Evolutionary conservation across 2,329 filamentous ascomycete species (phyloP), one percentile per base, ranked within the genome.

Genomic region (Colletotrichum eleusines): DNA sequence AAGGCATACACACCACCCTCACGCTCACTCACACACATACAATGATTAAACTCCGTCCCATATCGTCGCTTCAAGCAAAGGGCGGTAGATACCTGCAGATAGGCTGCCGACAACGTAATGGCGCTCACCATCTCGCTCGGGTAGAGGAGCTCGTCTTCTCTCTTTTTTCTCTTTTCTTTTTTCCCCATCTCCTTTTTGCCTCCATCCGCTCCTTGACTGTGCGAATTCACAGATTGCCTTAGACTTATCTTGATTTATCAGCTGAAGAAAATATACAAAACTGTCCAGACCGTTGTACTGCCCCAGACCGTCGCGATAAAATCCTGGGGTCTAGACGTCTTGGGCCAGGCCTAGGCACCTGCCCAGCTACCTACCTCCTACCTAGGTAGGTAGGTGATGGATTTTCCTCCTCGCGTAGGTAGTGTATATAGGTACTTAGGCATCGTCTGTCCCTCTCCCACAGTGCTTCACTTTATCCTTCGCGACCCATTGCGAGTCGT

Each of bases 201-300:
- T n/a, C 26, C 14, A 44, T 26, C 12, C n/a, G 20, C n/a, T 31
- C 53, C 23, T 48, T 2, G 35, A 40, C 9, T 31, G 57, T n/a
- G 5, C 12, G 7, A 1, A 51, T 60, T 66, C 50, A 42, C 44
- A 28, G 44, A 53, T 58, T 35, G 42, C 42, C 63, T 62, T 63
- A 35, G 44, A 58, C 50, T 60, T 71, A 40, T 58, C 68, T 68
- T 63, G 44, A 63, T 68, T 63, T 58, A 71, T 71, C 58, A 68
- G 68, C 63, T 53, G 44, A 63, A 68, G 35, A 62, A 64, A 54
- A 20, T 46, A 28, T 53, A 63, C 33, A 62, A 58, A 46, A 23
- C n/a, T 31, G 33, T 66, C 51, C 8, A 44, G 11, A 33, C 33
- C 33, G 42, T 42, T 55, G 40, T 40, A 54, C 23, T 60, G 54